Percentiles rank a stretch among this genome's conserved stretches.
Evolutionary conservation across 2,329 filamentous ascomycete genomes (phyloP).

Genomic region (Sphaerulina musiva): DNA sequence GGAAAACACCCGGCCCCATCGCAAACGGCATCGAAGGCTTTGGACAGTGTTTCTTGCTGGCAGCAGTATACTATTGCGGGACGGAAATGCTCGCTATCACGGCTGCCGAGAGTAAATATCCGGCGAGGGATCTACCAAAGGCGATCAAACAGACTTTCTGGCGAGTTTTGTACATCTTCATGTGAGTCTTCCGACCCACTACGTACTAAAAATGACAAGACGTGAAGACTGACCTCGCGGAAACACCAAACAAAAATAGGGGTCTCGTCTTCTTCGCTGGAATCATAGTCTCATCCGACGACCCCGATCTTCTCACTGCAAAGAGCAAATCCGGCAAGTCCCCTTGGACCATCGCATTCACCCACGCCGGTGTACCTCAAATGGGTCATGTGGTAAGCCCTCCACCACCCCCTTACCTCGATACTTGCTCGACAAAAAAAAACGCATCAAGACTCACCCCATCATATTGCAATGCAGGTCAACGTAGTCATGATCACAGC

Average conservation of each 20-base stretch:
- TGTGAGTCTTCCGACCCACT: slow-evolving; percentile 62
- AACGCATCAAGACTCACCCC: slow-evolving; percentile 65
- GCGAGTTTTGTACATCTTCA: slow-evolving; percentile 50
- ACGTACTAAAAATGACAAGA: slow-evolving; percentile 55
- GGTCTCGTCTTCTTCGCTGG: slow-evolving; percentile 16
- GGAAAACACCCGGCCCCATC: slow-evolving; percentile 35
- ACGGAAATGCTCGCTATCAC: slow-evolving; percentile 49
- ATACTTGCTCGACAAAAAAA: slow-evolving; percentile 26
- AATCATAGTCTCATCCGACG: slow-evolving; percentile 10
- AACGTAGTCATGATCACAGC: slow-evolving; percentile 72
- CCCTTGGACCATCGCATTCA: slow-evolving; percentile 13
- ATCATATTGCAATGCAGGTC: slow-evolving; percentile 63
- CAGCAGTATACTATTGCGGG: slow-evolving; percentile 45
- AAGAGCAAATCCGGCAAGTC: slow-evolving; percentile 11
- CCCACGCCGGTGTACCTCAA: slow-evolving; percentile 10
- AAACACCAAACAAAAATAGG: background rate
- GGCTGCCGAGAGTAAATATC: slow-evolving; percentile 48
- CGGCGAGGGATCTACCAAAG: slow-evolving; percentile 38
- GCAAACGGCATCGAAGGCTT: slow-evolving; percentile 38
- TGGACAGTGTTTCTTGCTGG: slow-evolving; percentile 40
- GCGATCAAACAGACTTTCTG: slow-evolving; percentile 32
- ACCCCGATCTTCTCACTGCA: slow-evolving; percentile 12
- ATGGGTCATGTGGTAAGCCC: slow-evolving; percentile 14
- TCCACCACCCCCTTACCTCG: too few species aligned
- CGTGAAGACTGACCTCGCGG: slow-evolving; percentile 57